Base-by-base conservation (phyloP, 495 filamentous ascomycete genomes). In the Darksidea phi region DNA sequence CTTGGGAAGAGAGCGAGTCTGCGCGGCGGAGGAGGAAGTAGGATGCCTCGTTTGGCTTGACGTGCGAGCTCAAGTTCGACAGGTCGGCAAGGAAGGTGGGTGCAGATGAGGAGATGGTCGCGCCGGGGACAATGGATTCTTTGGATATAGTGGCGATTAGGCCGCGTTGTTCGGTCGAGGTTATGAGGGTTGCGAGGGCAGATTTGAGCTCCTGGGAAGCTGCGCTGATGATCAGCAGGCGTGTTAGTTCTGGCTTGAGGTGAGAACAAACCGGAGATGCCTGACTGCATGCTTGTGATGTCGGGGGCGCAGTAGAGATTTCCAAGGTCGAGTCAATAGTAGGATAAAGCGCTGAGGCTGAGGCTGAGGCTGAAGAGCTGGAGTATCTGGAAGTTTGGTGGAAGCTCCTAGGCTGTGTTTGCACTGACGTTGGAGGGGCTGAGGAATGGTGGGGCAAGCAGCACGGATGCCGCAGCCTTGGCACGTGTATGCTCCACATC, bases 161-260 rank as follows among this genome's bases (percentile, higher is more conserved):
- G 48, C 88, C 95, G 69, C 91, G 90, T 69, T 85, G 80, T 17
- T 79, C 76, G 65, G 77, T 61, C 66, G 81, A 79, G 54, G 82
- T 76, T 68, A 88, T 80, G 70, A 97, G 85, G 45, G 75, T 72
- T 76, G 82, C 82, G 82, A 98, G 97, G 64, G 89, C 81, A 72
- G 84, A 75, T 69, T 88, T 86, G 59, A 98, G 90, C 78, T 95
- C 91, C 72, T 84, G 72, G 57, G 94, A 95, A 68, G 90, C 92
- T 93, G 71, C 38, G 42, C n/a, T n/a, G n/a, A n/a, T n/a, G 37
- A 53, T 28, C 50, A 41, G 60, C 43, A 49, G 47, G 41, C 25
- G 24, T 48, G 34, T 32, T 42, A 28, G 23, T 32, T 46, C 47
- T 38, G 28, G 47, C 12, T 34, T 3, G 41, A 20, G 24, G 34